phyloP scores from a whole-genome alignment of 2,329 filamentous ascomycete genomes.

The Ceratocystis lukuohia region DNA sequence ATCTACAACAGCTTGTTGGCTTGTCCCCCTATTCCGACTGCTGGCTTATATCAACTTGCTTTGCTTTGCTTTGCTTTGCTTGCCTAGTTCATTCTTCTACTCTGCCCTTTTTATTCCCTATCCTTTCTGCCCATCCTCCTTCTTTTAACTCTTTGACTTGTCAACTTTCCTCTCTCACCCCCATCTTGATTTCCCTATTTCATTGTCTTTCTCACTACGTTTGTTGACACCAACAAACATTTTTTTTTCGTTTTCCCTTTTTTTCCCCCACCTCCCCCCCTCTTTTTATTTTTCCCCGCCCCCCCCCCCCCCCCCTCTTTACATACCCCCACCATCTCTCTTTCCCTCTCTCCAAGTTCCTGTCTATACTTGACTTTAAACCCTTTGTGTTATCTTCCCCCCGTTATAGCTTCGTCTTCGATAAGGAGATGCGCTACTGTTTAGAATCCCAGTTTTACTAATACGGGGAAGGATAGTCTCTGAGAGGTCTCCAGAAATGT shows the following conservation, averaged over 20 bases:
- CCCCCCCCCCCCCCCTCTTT: background rate
- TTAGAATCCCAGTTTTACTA: slow-evolving; percentile 1
- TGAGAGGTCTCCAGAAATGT: slow-evolving; percentile 2
- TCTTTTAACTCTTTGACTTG: too few species aligned
- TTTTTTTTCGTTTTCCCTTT: background rate
- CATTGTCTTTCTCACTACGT: background rate
- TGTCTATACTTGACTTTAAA: background rate
- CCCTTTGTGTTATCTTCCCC: background rate
- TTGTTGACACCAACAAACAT: background rate
- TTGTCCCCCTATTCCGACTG: background rate
- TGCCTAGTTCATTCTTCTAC: background rate
- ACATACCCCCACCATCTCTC: background rate
- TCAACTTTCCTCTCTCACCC: too few species aligned
- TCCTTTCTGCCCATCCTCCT: too few species aligned
- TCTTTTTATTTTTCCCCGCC: background rate
- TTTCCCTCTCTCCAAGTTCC: background rate
- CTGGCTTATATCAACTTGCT: background rate
- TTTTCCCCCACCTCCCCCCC: background rate
- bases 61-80: too few species aligned
- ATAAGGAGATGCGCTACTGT: slow-evolving; percentile 1
- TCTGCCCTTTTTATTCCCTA: background rate
- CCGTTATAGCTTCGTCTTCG: background rate
- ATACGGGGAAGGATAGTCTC: slow-evolving; percentile 9
- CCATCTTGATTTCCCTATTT: too few species aligned
- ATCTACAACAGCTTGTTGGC: background rate